Base-by-base conservation (phyloP, 257 asterid genomes). In the Linderniella brevidens region DNA sequence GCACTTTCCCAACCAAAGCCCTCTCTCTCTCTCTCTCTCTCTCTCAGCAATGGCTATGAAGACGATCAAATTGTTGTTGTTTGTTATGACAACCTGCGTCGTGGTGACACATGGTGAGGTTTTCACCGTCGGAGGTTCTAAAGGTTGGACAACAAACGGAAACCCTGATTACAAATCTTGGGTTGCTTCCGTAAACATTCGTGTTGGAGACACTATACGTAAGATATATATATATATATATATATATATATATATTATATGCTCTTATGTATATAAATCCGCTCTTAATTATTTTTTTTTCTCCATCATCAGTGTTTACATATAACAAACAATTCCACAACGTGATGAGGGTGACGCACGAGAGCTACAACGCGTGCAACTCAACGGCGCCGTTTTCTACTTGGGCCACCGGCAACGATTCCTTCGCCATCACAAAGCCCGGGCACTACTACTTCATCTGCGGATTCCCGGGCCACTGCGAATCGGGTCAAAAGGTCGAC, bases 271-370 rank as follows among this genome's bases (percentile, higher is more conserved):
- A n/a, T n/a, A n/a, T n/a, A n/a, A n/a, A n/a, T n/a, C n/a, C n/a
- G n/a, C n/a, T n/a, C n/a, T 17, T 46, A 17, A 1, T 19, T 11
- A 6, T 16, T 1, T 13, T 29, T 15, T 44, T 15, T 29, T 9
- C 6, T 8, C 13, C 15, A 39, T 39, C 9, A 2, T 39, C 51
- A 46, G 51, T 46, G 32, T 46, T 46, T 19, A 11, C 19, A 35
- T 46, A 46, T 35, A 46, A 46, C 51, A 17, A 19, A 3, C 19
- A 46, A 11, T 46, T 46, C 51, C 51, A 46, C 51, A 46, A 46
- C 51, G 32, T 46, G 36, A 11, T 46, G 13, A 29, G 51, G 32
- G 51, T 46, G 32, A 46, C 51, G 1, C 51, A 46, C 51, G 17
- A 19, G 35, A 46, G 17, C 35, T 46, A 1, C 51, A 46, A 46